A percentile compares a stretch with the other conserved stretches of the same genome.
phyloP scores from a whole-genome alignment of 179 eudicot genomes.

The Camellia oleifera region DNA sequence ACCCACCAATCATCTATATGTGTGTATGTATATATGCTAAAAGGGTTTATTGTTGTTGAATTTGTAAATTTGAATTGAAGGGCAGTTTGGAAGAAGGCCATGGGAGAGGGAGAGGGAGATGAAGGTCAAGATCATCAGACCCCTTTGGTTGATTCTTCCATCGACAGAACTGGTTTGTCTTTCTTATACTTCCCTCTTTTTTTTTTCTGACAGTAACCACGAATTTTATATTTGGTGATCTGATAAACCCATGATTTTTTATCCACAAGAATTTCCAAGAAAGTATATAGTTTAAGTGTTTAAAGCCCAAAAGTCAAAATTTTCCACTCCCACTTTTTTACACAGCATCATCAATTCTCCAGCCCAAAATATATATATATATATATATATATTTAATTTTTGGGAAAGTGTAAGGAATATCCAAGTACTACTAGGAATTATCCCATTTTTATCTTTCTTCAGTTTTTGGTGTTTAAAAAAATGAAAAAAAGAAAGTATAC shows the following conservation, averaged over 20 bases:
- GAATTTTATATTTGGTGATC: neutral
- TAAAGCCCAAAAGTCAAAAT: neutral
- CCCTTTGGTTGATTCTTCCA: neutral
- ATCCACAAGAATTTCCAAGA: neutral
- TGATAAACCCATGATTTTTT: neutral
- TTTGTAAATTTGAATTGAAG: too few relatives aligned
- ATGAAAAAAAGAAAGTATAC: too few relatives aligned
- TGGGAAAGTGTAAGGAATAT: too few relatives aligned
- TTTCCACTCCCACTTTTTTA: neutral
- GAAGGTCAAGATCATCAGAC: neutral
- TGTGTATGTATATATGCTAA: too few relatives aligned
- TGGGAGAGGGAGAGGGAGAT: neutral
- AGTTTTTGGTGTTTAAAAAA: too few relatives aligned
- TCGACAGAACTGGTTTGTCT: conserved; percentile 18
- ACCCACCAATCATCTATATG: too few relatives aligned
- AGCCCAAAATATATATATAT: too few relatives aligned
- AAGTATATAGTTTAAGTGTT: neutral
- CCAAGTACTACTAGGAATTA: too few relatives aligned
- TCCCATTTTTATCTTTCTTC: too few relatives aligned
- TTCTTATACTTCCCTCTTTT: neutral
- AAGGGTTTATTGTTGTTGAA: neutral
- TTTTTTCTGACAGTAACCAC: neutral
- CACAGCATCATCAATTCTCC: neutral
- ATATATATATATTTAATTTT: neutral
- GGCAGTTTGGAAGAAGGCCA: neutral